Evolutionary conservation across 257 asterid species (phyloP), one percentile per base, ranked within the genome.

Genomic region (Buddleja alternifolia): DNA sequence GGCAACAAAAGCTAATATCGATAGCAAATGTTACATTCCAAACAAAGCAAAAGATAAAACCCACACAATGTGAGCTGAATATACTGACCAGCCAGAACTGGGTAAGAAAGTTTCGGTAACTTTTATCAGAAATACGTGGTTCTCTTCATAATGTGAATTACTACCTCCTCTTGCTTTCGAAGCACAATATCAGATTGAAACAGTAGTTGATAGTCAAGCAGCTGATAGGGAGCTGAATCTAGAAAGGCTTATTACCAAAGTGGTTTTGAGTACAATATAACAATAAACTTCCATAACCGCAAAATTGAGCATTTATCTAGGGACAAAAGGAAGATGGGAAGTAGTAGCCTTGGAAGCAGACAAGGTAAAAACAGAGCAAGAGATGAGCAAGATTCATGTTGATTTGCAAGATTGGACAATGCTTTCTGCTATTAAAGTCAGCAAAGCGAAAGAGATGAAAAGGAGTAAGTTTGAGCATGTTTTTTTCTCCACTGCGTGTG

Each of bases 41-140:
- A 47, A 59, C 5, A 42, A 9, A 10, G 42, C 63, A 20, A 51
- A 42, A 44, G 54, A 6, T 44, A 29, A 23, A 32, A 50, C 60
- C 1, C 12, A 48, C 15, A 15, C 12, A 46, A 57, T 16, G 20
- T 20, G 41, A 65, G 46, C 70, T 41, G 40, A 69, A 50, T 64
- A 20, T 19, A 36, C 15, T 55, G 47, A 46, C 32, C 2, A 39
- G 4, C 23, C 14, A 51, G n/a, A 50, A 32, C 50, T 52, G 58
- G 66, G 66, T 47, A 45, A 46, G 64, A 36, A 46, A 0, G 52
- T 60, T n/a, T 15, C 56, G 63, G 46, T 40, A 53, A 23, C 37
- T 16, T 58, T 29, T 70, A 19, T 34, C 12, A 12, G 53, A 20
- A 65, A 42, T 8, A 6, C 20, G 25, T 29, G 45, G 12, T 0